Percentiles rank a stretch among this genome's conserved stretches.
Evolutionary conservation across 129 eudicot species (phyloP).

Genomic region (Saussurea involucrata): DNA sequence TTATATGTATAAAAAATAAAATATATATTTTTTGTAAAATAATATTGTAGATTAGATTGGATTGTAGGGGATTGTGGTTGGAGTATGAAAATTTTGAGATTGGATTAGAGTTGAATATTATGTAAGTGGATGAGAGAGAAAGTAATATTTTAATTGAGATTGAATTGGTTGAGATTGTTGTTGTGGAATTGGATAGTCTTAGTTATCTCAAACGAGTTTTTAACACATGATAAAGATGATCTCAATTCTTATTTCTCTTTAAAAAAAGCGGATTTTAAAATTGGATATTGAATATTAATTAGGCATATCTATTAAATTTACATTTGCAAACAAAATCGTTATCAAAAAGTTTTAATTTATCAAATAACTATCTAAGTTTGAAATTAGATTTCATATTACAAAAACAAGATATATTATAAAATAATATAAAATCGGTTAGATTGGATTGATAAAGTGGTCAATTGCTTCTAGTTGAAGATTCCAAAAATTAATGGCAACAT

Average conservation of each 20-base stretch:
- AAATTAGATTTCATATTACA: background rate
- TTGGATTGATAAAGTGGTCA: slow-evolving; percentile 9
- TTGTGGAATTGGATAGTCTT: no score
- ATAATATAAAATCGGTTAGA: slow-evolving; percentile 1
- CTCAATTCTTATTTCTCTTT: background rate
- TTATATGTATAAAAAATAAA: no score
- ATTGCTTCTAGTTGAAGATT: slow-evolving; percentile 18
- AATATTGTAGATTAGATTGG: no score
- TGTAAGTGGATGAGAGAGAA: no score
- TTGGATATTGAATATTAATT: background rate
- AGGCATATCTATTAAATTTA: background rate
- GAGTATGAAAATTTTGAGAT: no score
- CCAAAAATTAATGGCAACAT: slow-evolving; percentile 2
- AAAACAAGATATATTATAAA: background rate
- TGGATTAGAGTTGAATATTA: no score
- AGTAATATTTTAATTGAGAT: no score
- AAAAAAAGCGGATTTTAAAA: background rate
- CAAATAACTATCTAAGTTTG: background rate
- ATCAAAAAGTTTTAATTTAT: background rate
- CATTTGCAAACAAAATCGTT: background rate
- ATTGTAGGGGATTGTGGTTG: no score
- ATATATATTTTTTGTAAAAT: no score
- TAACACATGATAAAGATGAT: background rate
- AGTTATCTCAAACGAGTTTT: background rate
- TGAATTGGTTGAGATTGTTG: no score